Evolutionary conservation across 2,329 filamentous ascomycete species (phyloP).

Genomic region (Triangularia setosa): DNA sequence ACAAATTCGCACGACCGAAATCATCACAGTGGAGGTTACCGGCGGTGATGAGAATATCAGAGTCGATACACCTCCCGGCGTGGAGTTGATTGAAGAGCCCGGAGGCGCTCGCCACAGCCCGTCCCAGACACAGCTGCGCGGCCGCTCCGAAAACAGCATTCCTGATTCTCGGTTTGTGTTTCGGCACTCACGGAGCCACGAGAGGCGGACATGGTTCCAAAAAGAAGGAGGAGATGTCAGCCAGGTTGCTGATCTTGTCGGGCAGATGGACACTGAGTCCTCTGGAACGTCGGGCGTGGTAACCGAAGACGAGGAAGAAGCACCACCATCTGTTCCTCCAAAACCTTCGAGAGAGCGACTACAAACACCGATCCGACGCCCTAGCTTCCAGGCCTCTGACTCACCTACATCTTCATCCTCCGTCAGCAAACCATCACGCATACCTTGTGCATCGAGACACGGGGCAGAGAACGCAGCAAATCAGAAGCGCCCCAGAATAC

Average conservation of each 20-base stretch:
- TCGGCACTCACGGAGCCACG: conserved; percentile 51
- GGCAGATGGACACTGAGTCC: conserved; percentile 24
- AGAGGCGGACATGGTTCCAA: conserved; percentile 37
- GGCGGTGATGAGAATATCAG: conserved; percentile 49
- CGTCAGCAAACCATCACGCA: conserved; percentile 18
- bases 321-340: conserved; percentile 26
- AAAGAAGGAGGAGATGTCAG: conserved; percentile 25
- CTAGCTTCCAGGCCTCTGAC: conserved; percentile 10
- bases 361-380: conserved; percentile 6
- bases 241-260: conserved; percentile 26
- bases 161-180: conserved; percentile 50
- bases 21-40: conserved; percentile 60
- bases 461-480: conserved; percentile 38
- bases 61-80: conserved; percentile 53
- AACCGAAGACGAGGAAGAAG: conserved; percentile 12
- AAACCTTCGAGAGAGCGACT: conserved; percentile 22
- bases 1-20: conserved; percentile 57
- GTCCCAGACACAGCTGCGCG: conserved; percentile 8
- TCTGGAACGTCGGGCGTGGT: conserved; percentile 8
- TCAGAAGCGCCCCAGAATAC: conserved; percentile 44
- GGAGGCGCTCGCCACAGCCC: conserved; percentile 10
- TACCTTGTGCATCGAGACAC: conserved; percentile 22
- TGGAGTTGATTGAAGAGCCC: conserved; percentile 55
- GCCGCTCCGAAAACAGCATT: neutral
- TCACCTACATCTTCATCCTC: conserved; percentile 11